Base-by-base conservation (phyloP, 1,139 yeast genomes). In the Debaryomyces nepalensis region DNA sequence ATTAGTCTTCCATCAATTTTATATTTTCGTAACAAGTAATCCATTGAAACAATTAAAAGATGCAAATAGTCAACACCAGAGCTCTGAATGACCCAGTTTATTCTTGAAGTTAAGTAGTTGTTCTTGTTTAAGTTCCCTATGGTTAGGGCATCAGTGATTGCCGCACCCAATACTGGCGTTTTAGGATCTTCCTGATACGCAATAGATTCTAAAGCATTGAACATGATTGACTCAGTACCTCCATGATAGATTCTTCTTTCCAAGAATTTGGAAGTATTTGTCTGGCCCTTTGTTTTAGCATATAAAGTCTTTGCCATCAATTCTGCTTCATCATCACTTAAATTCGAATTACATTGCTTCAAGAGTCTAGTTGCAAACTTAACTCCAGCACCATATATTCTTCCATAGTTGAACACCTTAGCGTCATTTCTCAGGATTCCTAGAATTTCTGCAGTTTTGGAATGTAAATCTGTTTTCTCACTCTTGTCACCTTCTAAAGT, bases 11-110 rank as follows among this genome's bases (percentile, higher is more conserved):
- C 96, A 32, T 85, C 78, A n/a, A 95, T 69, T 4, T 70, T 61
- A 61, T 82, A 93, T 46, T 73, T 75, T 29, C 79, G 74, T 37
- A 79, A 73, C 51, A 95, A 70, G 57, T 89, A 88, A 46, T 89
- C 88, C 98, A 95, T 93, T 0, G 97, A 82, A 4, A 90, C 79
- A 43, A 93, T 77, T 43, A 95, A 64, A 32, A 95, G 63, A 61
- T 95, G 99, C 41, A 95, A 71, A 59, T 95, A 95, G 61, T 95
- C 99, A 12, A 95, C 99, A 31, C 99, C 99, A 1, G 97, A 89
- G 31, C 97, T 89, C 61, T 95, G 99, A 57, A 95, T 95, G 0
- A 97, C 88, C 99, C 99, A 95, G 58, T 95, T 95, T 49, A 91
- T 86, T 55, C 99, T 68, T 2, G 97, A 89, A 0, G 99, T 95